These are phyloP conservation scores for Tetradesmus lagerheimii DNA, from an alignment of 139 green algal genomes.

Conservation along the genomic window DNA sequence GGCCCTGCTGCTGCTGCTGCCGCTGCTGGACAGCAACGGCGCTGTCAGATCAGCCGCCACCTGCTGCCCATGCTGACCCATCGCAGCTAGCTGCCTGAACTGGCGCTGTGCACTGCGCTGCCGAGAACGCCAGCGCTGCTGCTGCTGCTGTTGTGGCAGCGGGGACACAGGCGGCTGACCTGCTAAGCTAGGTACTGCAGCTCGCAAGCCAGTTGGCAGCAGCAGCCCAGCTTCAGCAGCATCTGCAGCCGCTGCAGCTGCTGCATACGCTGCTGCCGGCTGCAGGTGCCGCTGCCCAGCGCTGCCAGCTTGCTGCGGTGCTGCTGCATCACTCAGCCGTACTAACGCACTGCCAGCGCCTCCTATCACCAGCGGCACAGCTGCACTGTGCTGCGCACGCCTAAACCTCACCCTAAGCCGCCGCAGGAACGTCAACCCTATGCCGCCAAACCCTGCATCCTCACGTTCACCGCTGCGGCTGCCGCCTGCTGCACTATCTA, in stretches of 20 bases:
- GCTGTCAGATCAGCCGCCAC: background rate
- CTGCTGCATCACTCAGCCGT: background rate
- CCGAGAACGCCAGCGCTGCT: slow-evolving; percentile 3
- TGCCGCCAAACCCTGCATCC: background rate
- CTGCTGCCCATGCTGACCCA: background rate
- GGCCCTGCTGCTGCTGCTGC: slow-evolving; percentile 17
- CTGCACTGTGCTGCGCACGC: background rate
- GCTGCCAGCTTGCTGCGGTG: background rate
- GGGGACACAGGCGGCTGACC: background rate
- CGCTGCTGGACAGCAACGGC: background rate
- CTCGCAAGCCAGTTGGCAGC: background rate
- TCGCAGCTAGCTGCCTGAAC: background rate
- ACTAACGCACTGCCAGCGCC: background rate
- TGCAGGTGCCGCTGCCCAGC: background rate
- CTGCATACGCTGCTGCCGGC: slow-evolving; percentile 25
- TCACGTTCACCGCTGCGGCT: background rate
- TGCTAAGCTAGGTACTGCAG: background rate
- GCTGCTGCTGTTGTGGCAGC: background rate
- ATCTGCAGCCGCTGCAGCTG: slow-evolving; percentile 23
- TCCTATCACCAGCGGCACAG: background rate
- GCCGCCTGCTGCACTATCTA: background rate
- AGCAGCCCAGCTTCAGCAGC: slow-evolving; percentile 30
- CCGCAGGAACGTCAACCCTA: background rate
- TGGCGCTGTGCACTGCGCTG: slow-evolving; percentile 23
- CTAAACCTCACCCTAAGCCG: background rate